phyloP scores from a whole-genome alignment of 2,329 filamentous ascomycete species.

The Xylariaceae sp. region DNA sequence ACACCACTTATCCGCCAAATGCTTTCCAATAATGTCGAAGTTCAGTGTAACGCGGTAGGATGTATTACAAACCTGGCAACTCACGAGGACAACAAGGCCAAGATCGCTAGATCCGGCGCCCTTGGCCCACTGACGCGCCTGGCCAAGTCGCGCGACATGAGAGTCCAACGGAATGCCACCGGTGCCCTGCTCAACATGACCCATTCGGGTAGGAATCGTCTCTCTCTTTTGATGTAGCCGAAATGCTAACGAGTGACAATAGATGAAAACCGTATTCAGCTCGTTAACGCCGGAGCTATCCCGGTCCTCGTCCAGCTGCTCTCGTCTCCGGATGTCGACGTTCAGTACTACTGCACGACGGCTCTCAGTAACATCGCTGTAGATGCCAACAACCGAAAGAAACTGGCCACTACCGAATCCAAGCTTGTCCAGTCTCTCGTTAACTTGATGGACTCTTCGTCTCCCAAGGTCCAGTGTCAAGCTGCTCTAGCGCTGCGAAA shows the following conservation, averaged over 20 bases:
- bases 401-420: conserved; percentile 83
- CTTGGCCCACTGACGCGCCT: conserved; percentile 84
- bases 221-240: not conserved
- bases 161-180: conserved; percentile 94
- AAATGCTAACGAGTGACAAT: conserved; percentile 17
- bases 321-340: conserved; percentile 88
- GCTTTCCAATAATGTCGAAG: conserved; percentile 96
- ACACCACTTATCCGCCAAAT: conserved; percentile 93
- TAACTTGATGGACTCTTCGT: conserved; percentile 94
- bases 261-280: conserved; percentile 97
- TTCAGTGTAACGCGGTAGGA: conserved; percentile 97
- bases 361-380: conserved; percentile 98
- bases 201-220: conserved; percentile 71
- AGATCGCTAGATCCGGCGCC: conserved; percentile 92
- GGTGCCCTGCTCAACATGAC: conserved; percentile 98
- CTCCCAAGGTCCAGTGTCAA: conserved; percentile 96
- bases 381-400: conserved; percentile 82
- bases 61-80: conserved; percentile 98
- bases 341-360: conserved; percentile 99
- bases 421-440: conserved; percentile 91
- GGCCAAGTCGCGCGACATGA: conserved; percentile 97
- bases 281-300: conserved; percentile 96
- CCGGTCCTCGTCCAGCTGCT: conserved; percentile 93
- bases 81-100: conserved; percentile 98
- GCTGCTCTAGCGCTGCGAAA: conserved; percentile 91